Evolutionary conservation across 78 protist species (phyloP).

Genomic region (Chrysochromulina parva): DNA sequence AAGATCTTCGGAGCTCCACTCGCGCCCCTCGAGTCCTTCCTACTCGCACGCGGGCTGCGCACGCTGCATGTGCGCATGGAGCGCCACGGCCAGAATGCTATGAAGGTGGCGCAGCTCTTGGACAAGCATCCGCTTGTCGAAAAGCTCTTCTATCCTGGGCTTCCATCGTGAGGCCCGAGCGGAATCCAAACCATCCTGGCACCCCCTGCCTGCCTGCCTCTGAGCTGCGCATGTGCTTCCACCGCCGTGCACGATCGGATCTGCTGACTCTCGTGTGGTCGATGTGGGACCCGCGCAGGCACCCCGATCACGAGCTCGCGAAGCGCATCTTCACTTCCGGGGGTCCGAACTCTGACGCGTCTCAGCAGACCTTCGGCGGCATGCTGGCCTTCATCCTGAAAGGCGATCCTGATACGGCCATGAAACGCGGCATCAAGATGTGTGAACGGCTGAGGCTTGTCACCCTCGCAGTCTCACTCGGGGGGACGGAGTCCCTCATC

Average conservation of each 20-base stretch:
- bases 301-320: slow-evolving; percentile 64
- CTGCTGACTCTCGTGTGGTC: too few relatives aligned
- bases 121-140: slow-evolving; percentile 63
- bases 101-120: slow-evolving; percentile 44
- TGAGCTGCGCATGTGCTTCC: too few relatives aligned
- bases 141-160: slow-evolving; percentile 55
- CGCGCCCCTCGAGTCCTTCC: slow-evolving; percentile 56
- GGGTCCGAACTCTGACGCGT: neutral
- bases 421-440: slow-evolving; percentile 13
- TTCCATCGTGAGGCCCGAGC: slow-evolving; percentile 14
- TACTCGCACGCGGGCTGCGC: slow-evolving; percentile 61
- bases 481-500: slow-evolving; percentile 64
- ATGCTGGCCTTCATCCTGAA: slow-evolving; percentile 6
- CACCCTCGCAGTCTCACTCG: slow-evolving; percentile 70
- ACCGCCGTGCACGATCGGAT: too few relatives aligned
- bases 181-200: too few relatives aligned
- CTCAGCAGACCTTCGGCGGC: neutral
- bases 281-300: neutral
- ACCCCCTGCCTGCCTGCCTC: too few relatives aligned
- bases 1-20: slow-evolving; percentile 42
- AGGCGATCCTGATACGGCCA: slow-evolving; percentile 52
- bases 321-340: slow-evolving; percentile 58
- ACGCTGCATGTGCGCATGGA: slow-evolving; percentile 68
- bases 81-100: slow-evolving; percentile 54
- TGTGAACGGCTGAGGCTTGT: neutral